Percentiles rank a stretch among this genome's conserved stretches.
phyloP scores from a whole-genome alignment of 164 flowering plant genomes.

The Sextonia rubra region DNA sequence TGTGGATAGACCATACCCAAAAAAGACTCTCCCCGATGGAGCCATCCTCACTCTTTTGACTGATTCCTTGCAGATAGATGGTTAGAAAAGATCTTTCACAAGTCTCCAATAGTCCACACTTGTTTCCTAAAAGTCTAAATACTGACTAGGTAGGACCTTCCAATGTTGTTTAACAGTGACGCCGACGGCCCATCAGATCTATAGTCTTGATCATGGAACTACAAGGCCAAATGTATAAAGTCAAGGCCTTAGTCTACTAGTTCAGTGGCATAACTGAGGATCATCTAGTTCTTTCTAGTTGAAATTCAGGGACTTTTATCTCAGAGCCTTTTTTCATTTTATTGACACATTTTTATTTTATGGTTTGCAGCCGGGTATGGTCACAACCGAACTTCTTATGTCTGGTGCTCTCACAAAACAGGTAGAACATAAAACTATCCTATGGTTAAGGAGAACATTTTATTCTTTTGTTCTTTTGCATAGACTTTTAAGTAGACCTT shows the following conservation, averaged over 20 bases:
- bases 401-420: slow-evolving; percentile 93
- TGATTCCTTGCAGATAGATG: background rate
- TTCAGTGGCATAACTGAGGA: too few relatives aligned
- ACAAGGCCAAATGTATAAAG: too few relatives aligned
- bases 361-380: slow-evolving; percentile 90
- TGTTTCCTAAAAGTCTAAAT: background rate
- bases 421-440: slow-evolving; percentile 28
- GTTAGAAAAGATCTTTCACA: background rate
- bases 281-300: too few relatives aligned
- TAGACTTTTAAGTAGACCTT: background rate
- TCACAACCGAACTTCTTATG: slow-evolving; percentile 96
- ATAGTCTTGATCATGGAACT: too few relatives aligned
- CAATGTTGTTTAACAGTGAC: too few relatives aligned
- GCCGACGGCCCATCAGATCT: too few relatives aligned
- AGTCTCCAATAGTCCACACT: background rate
- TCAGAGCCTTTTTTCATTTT: background rate
- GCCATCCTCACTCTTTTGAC: background rate
- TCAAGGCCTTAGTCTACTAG: too few relatives aligned
- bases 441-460: background rate
- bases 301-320: too few relatives aligned
- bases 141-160: too few relatives aligned
- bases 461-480: background rate
- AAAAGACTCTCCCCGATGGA: background rate
- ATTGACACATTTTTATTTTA: background rate
- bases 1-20: background rate